Percentiles rank a stretch among this genome's conserved stretches.
phyloP scores from a whole-genome alignment of 345 rosid species.

The Turnera subulata region DNA sequence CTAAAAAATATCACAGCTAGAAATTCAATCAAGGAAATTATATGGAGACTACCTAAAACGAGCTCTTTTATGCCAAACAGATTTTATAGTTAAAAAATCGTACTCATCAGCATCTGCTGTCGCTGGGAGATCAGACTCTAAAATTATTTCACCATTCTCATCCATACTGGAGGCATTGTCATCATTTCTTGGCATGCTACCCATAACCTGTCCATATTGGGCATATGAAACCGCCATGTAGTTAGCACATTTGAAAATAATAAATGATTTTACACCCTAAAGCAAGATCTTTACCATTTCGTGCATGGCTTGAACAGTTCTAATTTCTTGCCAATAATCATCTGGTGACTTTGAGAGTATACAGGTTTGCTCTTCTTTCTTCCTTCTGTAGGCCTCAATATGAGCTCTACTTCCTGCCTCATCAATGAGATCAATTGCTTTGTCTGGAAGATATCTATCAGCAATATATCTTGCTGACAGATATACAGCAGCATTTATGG shows the following conservation, averaged over 20 bases:
- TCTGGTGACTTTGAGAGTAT: constrained; percentile 80
- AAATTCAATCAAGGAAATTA: constrained; percentile 9
- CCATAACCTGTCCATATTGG: constrained; percentile 44
- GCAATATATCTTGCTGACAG: constrained; percentile 82
- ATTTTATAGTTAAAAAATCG: constrained; percentile 21
- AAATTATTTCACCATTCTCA: constrained; percentile 39
- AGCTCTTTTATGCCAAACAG: constrained; percentile 10
- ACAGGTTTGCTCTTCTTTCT: constrained; percentile 66
- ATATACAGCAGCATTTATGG: constrained; percentile 87
- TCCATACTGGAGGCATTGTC: constrained; percentile 35
- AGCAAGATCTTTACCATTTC: constrained; percentile 63
- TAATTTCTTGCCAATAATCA: constrained; percentile 98
- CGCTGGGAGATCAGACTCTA: constrained; percentile 52
- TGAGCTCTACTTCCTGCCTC: constrained; percentile 99
- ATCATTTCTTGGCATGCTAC: constrained; percentile 50
- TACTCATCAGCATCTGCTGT: constrained; percentile 58
- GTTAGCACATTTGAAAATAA: background rate
- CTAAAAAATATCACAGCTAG: constrained; percentile 43
- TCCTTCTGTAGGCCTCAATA: constrained; percentile 74
- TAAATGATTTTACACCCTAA: no score
- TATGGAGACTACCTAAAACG: background rate
- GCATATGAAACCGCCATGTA: constrained; percentile 12
- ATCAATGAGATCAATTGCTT: constrained; percentile 96
- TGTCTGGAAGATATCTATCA: constrained; percentile 95
- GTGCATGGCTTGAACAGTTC: constrained; percentile 94